Percentiles rank a stretch among this genome's conserved stretches.
Evolutionary conservation across 345 rosid genomes (phyloP).

Genomic region (Lumnitzera littorea): DNA sequence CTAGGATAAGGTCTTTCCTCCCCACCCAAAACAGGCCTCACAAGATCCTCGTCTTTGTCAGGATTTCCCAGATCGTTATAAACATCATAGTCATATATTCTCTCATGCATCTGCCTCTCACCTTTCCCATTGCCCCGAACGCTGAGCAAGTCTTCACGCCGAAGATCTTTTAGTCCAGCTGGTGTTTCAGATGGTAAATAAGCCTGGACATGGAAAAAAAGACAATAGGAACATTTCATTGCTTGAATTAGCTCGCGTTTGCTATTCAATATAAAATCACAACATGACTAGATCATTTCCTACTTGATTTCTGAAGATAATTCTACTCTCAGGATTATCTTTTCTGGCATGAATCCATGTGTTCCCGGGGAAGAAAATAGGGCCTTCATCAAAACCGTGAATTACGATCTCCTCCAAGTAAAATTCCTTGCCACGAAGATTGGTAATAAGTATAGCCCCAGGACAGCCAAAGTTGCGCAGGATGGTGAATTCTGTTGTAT

Average conservation of each 20-base stretch:
- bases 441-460: constrained; percentile 67
- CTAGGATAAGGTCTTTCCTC: constrained; percentile 81
- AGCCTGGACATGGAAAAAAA: constrained; percentile 30
- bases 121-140: constrained; percentile 75
- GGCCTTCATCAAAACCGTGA: constrained; percentile 55
- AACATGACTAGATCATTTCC: constrained; percentile 3
- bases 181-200: constrained; percentile 74
- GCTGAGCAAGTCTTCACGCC: constrained; percentile 58
- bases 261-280: neutral
- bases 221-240: neutral
- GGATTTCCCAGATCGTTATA: constrained; percentile 91
- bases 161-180: constrained; percentile 55
- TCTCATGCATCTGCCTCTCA: constrained; percentile 57
- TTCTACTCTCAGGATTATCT: constrained; percentile 64
- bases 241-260: neutral
- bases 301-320: constrained; percentile 77
- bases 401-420: constrained; percentile 58
- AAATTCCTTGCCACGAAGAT: constrained; percentile 67
- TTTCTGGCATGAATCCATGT: constrained; percentile 79
- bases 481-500: constrained; percentile 58
- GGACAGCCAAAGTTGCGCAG: constrained; percentile 71
- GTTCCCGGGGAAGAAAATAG: constrained; percentile 62
- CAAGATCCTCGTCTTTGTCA: constrained; percentile 56
- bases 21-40: constrained; percentile 57
- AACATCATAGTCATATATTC: constrained; percentile 72